Evolutionary conservation across 176 grass and related monocot species (phyloP).

Genomic region (Oryza glumipatula): DNA sequence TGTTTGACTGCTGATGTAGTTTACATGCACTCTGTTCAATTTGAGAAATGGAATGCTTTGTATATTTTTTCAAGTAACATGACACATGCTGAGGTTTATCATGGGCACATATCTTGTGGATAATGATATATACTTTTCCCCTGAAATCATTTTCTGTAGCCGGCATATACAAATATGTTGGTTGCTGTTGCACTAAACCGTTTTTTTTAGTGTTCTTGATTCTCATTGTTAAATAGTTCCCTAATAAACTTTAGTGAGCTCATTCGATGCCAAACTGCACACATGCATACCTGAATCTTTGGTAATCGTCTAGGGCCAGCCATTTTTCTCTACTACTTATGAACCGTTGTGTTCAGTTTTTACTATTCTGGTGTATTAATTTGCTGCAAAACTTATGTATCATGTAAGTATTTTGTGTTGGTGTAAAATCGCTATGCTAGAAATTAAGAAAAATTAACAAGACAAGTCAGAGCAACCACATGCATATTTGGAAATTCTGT

Average conservation of each 20-base stretch:
- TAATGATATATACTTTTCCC: neutral
- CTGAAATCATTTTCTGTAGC: neutral
- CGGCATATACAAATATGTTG: neutral
- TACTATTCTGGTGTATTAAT: too few species aligned
- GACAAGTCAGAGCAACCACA: neutral
- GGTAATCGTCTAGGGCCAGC: too few species aligned
- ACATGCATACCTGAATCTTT: neutral
- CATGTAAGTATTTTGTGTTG: neutral
- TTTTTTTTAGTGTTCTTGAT: neutral
- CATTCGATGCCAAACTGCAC: neutral
- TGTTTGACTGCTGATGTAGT: constrained; percentile 31
- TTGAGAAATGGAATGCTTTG: constrained; percentile 29
- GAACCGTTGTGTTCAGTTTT: neutral
- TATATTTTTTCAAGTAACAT: constrained; percentile 33
- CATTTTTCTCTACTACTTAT: neutral
- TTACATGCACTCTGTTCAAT: constrained; percentile 31
- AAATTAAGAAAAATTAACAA: neutral
- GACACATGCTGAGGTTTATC: constrained; percentile 20
- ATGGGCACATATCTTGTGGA: constrained; percentile 15
- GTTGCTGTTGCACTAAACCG: neutral
- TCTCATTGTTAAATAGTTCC: neutral
- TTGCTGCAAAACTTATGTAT: neutral
- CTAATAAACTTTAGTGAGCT: neutral
- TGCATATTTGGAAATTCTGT: neutral
- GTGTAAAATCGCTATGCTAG: neutral